phyloP scores from a whole-genome alignment of 2,329 filamentous ascomycete species.

The Colletotrichum australisinense region DNA sequence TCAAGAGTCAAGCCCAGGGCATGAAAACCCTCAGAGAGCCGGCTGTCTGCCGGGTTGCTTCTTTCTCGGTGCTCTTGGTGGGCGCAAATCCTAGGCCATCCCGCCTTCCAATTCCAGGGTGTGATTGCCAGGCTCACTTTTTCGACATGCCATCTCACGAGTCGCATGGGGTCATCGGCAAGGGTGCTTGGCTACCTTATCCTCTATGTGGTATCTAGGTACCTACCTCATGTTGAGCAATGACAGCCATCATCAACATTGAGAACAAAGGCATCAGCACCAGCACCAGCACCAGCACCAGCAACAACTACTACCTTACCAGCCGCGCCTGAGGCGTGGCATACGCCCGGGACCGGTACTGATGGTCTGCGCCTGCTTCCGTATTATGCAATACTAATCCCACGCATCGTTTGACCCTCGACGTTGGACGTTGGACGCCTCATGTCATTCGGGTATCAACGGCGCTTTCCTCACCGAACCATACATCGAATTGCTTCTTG shows the following conservation, averaged over 20 bases:
- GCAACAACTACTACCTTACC: background rate
- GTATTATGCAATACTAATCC: background rate
- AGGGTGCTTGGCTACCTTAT: background rate
- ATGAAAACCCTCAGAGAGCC: background rate
- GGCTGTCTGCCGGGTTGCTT: background rate
- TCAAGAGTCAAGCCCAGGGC: background rate
- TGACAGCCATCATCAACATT: background rate
- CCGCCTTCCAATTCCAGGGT: conserved; percentile 12
- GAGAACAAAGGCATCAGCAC: background rate
- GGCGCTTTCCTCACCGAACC: background rate
- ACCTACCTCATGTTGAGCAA: background rate
- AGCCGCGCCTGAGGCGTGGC: background rate
- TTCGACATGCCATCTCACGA: background rate
- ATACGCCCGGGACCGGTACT: background rate
- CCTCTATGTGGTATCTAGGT: too few species aligned
- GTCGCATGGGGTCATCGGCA: background rate
- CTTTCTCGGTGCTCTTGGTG: background rate
- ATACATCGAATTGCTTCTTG: conserved; percentile 4
- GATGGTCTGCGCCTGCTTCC: background rate
- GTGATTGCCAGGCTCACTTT: conserved; percentile 8
- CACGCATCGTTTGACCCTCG: background rate
- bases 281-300: background rate
- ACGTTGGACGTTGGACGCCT: background rate
- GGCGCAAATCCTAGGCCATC: background rate
- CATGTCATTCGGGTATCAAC: background rate